Evolutionary conservation across 2,329 filamentous ascomycete species (phyloP).

Genomic region (Aspergillus ruber): DNA sequence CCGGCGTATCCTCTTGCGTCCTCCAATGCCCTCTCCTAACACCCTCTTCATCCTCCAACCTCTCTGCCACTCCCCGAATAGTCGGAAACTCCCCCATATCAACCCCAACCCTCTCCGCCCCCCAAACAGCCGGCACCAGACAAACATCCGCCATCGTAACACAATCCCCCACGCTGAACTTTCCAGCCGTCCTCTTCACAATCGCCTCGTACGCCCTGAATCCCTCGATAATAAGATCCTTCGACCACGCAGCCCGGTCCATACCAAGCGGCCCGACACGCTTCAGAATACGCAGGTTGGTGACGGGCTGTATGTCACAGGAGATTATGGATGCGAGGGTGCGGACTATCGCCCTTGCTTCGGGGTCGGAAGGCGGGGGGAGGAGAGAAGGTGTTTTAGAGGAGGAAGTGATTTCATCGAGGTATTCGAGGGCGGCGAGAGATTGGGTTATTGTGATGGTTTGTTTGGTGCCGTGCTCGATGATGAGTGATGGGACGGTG

Average conservation of each 20-base stretch:
- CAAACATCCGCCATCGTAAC: constrained; percentile 55
- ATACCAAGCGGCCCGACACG: constrained; percentile 42
- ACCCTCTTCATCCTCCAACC: constrained; percentile 44
- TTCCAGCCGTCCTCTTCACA: constrained; percentile 36
- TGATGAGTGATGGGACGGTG: constrained; percentile 50
- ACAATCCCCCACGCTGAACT: constrained; percentile 50
- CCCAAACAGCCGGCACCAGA: constrained; percentile 54
- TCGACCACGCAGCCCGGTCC: constrained; percentile 46
- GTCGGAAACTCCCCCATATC: constrained; percentile 46
- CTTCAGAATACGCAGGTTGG: constrained; percentile 51
- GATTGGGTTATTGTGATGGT: constrained; percentile 49
- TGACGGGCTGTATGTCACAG: constrained; percentile 55
- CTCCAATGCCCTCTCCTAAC: constrained; percentile 50
- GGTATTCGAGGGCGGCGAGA: constrained; percentile 55
- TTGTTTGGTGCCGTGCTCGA: constrained; percentile 17
- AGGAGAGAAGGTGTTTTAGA: constrained; percentile 34
- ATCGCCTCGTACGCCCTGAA: constrained; percentile 51
- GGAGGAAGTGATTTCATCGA: constrained; percentile 51
- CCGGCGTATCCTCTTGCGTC: constrained; percentile 50
- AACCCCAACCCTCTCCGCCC: constrained; percentile 50
- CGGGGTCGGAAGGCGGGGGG: constrained; percentile 35
- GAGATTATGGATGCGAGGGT: constrained; percentile 50
- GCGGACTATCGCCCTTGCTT: constrained; percentile 46
- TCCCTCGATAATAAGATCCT: constrained; percentile 46
- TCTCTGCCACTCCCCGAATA: constrained; percentile 41